A percentile compares a stretch with the other conserved stretches of the same genome.
These are phyloP conservation scores for Canavalia gladiata DNA, from an alignment of 306 rosid species.

Conservation along the genomic window DNA sequence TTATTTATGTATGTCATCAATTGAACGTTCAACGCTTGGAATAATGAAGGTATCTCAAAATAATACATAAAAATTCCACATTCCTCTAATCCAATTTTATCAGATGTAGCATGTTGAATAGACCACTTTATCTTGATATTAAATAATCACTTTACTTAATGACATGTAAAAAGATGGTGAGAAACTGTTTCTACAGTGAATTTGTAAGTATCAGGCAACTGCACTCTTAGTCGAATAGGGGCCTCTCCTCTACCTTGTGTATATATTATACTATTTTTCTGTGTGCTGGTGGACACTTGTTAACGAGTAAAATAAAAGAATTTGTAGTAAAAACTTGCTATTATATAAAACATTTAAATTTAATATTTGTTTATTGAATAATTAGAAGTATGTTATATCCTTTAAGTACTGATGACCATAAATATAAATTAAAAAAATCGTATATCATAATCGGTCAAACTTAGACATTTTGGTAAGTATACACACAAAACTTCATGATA, in stretches of 20 bases:
- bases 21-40: background rate
- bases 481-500: too few relatives aligned
- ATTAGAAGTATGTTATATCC: background rate
- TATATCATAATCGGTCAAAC: background rate
- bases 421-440: background rate
- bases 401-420: background rate
- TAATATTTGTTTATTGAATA: background rate
- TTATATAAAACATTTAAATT: background rate
- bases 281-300: background rate
- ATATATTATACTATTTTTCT: too few relatives aligned
- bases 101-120: slow-evolving; percentile 2
- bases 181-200: background rate
- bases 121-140: background rate
- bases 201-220: background rate
- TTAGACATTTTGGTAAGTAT: too few relatives aligned
- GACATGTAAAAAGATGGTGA: background rate
- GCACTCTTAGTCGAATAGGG: too few relatives aligned
- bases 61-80: background rate
- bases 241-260: too few relatives aligned
- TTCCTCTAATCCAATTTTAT: background rate
- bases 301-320: too few relatives aligned
- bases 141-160: background rate
- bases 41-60: background rate
- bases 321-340: background rate
- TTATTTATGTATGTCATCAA: background rate